Conservation (phyloP, 805 yeast genomes). For the Jamesozyma gamospora region DNA sequence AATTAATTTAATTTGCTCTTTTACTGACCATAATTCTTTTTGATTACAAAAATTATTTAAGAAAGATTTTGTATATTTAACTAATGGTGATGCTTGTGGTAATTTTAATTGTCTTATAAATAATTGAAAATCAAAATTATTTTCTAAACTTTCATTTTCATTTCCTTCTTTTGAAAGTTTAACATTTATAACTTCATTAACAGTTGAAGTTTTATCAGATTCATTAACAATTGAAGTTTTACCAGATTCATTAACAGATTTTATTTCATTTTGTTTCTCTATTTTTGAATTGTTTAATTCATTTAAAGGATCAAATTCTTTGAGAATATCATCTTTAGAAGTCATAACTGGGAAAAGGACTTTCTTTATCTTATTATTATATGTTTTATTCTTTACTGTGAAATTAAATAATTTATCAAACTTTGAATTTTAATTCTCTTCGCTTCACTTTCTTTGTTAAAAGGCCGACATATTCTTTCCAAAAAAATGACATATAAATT, state of each 20-base stretch:
- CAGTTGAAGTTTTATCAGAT: too few relatives aligned
- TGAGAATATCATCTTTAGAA: slow-evolving; percentile 2
- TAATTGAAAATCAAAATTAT: slow-evolving; percentile 69
- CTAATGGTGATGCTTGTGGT: slow-evolving; percentile 78
- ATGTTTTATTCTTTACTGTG: too few relatives aligned
- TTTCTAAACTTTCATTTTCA: slow-evolving; percentile 9
- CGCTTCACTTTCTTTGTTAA: too few relatives aligned
- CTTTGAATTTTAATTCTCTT: too few relatives aligned
- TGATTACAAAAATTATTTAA: slow-evolving; percentile 53
- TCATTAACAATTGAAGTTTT: too few relatives aligned
- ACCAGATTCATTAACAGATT: too few relatives aligned
- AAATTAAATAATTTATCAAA: too few relatives aligned
- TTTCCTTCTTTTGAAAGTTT: background rate
- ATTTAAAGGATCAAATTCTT: slow-evolving; percentile 10
- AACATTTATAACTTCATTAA: too few relatives aligned
- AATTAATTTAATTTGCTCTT: slow-evolving; percentile 70
- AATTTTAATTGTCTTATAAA: slow-evolving; percentile 64
- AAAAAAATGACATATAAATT: too few relatives aligned
- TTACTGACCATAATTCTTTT: slow-evolving; percentile 56
- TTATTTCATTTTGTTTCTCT: background rate
- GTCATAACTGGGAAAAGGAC: background rate
- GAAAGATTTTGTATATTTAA: slow-evolving; percentile 77
- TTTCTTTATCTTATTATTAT: too few relatives aligned
- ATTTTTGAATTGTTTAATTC: background rate
- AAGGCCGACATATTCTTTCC: too few relatives aligned